These are phyloP conservation scores for Macrocybe sp. DNA, from an alignment of 1,284 basidiomycete genomes.

Conservation along the genomic window DNA sequence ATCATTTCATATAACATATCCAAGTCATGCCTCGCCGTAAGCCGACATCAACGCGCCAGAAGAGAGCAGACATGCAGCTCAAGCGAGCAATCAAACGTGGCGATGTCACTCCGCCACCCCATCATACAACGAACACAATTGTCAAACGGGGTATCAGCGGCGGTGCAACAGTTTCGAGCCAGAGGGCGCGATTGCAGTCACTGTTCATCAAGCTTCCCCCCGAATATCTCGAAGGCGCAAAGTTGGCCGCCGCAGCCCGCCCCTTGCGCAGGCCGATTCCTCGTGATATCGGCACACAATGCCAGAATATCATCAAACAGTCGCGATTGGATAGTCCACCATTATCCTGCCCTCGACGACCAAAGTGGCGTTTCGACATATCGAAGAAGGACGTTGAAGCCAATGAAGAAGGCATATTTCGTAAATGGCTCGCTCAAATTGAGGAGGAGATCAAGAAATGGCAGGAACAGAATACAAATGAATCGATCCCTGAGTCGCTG, in stretches of 20 bases:
- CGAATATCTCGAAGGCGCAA: slow-evolving; percentile 61
- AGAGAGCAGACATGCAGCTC: slow-evolving; percentile 64
- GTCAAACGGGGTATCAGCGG: slow-evolving; percentile 25
- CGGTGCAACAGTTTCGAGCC: slow-evolving; percentile 30
- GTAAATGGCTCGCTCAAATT: slow-evolving; percentile 66
- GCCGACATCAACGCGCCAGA: slow-evolving; percentile 63
- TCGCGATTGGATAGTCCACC: slow-evolving; percentile 10
- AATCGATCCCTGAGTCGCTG: slow-evolving; percentile 15
- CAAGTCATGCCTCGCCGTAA: slow-evolving; percentile 37
- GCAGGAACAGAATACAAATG: slow-evolving; percentile 29
- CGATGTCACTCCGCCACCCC: slow-evolving; percentile 45
- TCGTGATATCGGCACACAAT: slow-evolving; percentile 25
- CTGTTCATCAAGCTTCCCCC: slow-evolving; percentile 64
- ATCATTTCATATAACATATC: background rate
- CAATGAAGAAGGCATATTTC: slow-evolving; percentile 79
- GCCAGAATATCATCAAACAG: slow-evolving; percentile 13
- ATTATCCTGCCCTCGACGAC: slow-evolving; percentile 63
- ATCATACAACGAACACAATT: slow-evolving; percentile 17
- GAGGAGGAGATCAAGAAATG: slow-evolving; percentile 55
- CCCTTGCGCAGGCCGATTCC: slow-evolving; percentile 59
- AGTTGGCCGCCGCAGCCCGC: slow-evolving; percentile 48
- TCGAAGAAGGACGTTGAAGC: slow-evolving; percentile 81
- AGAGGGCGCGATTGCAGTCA: slow-evolving; percentile 57
- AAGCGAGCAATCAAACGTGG: slow-evolving; percentile 84
- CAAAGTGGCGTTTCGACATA: slow-evolving; percentile 83